Evolutionary conservation across 345 rosid genomes (phyloP).

Genomic region (Pistacia integerrima): DNA sequence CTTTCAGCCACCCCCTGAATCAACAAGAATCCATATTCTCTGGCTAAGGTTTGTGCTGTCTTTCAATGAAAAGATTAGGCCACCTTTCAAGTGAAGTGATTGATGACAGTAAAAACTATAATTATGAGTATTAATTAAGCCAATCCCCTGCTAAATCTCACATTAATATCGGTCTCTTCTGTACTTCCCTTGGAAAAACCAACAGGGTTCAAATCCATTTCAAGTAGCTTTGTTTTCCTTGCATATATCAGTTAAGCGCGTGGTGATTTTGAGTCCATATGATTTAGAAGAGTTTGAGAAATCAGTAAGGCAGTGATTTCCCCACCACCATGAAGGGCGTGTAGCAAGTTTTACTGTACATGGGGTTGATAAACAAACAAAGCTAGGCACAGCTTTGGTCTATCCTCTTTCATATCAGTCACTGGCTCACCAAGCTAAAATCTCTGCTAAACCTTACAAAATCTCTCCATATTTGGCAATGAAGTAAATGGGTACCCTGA

Average conservation of each 20-base stretch:
- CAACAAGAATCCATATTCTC: conserved; percentile 6
- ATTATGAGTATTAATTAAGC: background rate
- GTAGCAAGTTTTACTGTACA: background rate
- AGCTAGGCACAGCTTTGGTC: background rate
- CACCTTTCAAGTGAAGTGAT: too few species aligned
- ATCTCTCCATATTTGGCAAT: conserved; percentile 23
- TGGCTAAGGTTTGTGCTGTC: background rate
- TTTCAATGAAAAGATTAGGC: background rate
- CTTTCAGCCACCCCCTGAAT: too few species aligned
- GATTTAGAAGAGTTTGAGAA: background rate
- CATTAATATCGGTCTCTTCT: background rate
- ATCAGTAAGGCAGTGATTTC: background rate
- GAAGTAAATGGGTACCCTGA: conserved; percentile 20
- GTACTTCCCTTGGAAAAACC: background rate
- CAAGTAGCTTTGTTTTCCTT: background rate
- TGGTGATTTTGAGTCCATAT: background rate
- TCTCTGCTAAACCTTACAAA: background rate
- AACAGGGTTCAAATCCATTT: too few species aligned
- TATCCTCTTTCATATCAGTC: background rate
- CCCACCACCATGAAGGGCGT: background rate
- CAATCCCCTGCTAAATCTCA: background rate
- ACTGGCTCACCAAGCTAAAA: background rate
- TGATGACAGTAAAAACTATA: background rate
- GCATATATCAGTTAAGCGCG: background rate
- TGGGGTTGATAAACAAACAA: too few species aligned